Evolutionary conservation across 2,329 filamentous ascomycete species (phyloP).

Genomic region (Colletotrichum sublineola): DNA sequence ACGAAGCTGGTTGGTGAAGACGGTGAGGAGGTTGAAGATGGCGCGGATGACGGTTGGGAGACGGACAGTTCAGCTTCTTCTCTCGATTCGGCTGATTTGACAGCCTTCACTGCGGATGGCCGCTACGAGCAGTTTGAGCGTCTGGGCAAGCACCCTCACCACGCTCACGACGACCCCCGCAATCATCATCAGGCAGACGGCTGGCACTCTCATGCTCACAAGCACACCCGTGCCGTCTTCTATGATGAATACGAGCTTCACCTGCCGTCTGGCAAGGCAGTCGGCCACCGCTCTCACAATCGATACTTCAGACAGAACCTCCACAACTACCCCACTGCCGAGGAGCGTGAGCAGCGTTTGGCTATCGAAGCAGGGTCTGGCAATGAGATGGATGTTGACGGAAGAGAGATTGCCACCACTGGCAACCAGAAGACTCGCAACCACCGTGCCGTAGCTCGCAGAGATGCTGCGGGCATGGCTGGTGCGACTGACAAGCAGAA

Average conservation of each 20-base stretch:
- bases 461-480: constrained; percentile 82
- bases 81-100: constrained; percentile 86
- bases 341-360: constrained; percentile 79
- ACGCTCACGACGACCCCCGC: constrained; percentile 78
- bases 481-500: constrained; percentile 84
- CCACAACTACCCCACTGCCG: constrained; percentile 82
- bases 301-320: constrained; percentile 95
- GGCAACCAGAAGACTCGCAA: constrained; percentile 50
- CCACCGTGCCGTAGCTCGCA: constrained; percentile 70
- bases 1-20: constrained; percentile 65
- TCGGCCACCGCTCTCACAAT: constrained; percentile 89
- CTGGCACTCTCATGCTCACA: constrained; percentile 86
- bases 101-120: constrained; percentile 81
- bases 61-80: constrained; percentile 93
- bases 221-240: constrained; percentile 81
- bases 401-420: constrained; percentile 52
- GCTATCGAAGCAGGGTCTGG: constrained; percentile 64
- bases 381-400: constrained; percentile 53
- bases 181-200: constrained; percentile 82
- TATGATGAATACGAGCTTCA: constrained; percentile 95
- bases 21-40: constrained; percentile 64
- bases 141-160: constrained; percentile 79
- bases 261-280: constrained; percentile 87
- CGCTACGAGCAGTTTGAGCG: constrained; percentile 79
- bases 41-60: constrained; percentile 87